phyloP scores from a whole-genome alignment of 352 stramenopile genomes.

The Blastocystis sp. region DNA sequence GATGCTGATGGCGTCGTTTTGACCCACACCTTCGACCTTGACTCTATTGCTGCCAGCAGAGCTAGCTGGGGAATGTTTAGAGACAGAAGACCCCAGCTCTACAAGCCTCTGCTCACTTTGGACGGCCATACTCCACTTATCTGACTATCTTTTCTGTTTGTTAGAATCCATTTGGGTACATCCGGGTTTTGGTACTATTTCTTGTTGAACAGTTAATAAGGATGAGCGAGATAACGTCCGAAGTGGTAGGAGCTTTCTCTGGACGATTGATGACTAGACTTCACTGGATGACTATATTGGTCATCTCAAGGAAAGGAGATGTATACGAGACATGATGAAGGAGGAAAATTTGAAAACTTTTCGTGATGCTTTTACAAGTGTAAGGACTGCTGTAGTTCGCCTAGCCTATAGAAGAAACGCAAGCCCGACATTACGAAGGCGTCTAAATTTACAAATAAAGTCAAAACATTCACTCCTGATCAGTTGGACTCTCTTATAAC shows the following conservation, averaged over 20 bases:
- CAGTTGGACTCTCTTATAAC: neutral
- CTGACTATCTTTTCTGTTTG: too few relatives aligned
- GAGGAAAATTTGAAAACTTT: neutral
- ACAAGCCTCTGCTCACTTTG: slow-evolving; percentile 73
- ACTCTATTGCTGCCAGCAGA: neutral
- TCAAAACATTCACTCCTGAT: neutral
- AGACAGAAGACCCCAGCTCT: slow-evolving; percentile 77
- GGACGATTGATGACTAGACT: neutral
- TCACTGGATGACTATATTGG: neutral
- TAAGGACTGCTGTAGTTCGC: neutral
- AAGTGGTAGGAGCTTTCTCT: neutral
- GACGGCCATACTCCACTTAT: slow-evolving; percentile 67
- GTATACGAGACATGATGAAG: neutral
- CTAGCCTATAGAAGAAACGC: neutral
- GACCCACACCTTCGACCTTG: slow-evolving; percentile 61
- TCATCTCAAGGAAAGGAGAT: neutral
- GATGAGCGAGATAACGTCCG: neutral
- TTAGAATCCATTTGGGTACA: too few relatives aligned
- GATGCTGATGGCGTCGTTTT: slow-evolving; percentile 94
- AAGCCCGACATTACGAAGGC: neutral
- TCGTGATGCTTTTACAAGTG: neutral
- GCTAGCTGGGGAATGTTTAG: slow-evolving; percentile 63
- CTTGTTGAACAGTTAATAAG: too few relatives aligned
- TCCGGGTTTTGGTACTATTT: too few relatives aligned
- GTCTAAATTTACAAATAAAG: slow-evolving; percentile 23